These are phyloP conservation scores for Aspergillus cavernicola DNA, from an alignment of 495 filamentous ascomycete species.

Conservation along the genomic window DNA sequence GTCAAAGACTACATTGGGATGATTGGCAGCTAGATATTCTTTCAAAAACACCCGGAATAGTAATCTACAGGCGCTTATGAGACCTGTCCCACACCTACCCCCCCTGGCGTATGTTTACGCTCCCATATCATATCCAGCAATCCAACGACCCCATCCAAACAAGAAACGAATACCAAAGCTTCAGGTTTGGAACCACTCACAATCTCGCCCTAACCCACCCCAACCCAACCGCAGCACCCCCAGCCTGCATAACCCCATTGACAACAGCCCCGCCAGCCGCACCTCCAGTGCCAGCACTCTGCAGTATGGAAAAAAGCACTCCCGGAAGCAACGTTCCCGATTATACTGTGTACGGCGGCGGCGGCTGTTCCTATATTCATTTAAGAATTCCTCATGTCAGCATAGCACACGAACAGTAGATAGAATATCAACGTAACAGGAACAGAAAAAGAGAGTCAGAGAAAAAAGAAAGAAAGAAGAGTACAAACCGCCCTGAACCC, in stretches of 20 bases:
- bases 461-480: neutral
- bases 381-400: no score
- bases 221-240: constrained; percentile 7
- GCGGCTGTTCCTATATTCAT: constrained; percentile 5
- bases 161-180: no score
- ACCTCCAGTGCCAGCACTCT: constrained; percentile 23
- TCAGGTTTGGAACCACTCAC: no score
- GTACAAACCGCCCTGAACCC: neutral
- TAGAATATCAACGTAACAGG: neutral
- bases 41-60: no score
- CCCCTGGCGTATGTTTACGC: no score
- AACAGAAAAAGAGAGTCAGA: neutral
- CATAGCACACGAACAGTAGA: neutral
- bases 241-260: constrained; percentile 14
- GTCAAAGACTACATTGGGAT: no score
- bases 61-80: no score
- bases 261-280: constrained; percentile 14
- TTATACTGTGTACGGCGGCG: constrained; percentile 7
- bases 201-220: constrained; percentile 2
- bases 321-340: constrained; percentile 18
- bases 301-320: constrained; percentile 13
- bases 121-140: no score
- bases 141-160: no score
- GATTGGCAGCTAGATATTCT: no score
- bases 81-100: no score